Percentiles rank a stretch among this genome's conserved stretches.
Conservation (phyloP, 2,329 filamentous ascomycete species). For the Apiospora koreana region DNA sequence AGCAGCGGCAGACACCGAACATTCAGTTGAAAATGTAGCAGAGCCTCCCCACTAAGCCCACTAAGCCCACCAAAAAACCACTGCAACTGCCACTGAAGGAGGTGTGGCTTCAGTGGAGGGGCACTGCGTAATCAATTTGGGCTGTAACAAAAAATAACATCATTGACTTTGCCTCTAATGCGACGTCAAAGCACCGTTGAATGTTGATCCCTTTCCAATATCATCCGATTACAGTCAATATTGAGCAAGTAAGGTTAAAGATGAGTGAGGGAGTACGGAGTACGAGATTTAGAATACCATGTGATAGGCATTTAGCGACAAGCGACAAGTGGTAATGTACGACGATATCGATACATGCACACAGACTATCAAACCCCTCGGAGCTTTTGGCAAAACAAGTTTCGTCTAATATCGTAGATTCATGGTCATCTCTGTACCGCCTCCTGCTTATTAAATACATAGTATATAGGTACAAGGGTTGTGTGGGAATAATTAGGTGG, state of each 20-base stretch:
- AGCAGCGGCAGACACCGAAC: not conserved
- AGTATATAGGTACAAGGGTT: not conserved
- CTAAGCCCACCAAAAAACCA: not conserved
- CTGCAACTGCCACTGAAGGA: not conserved
- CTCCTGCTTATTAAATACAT: not conserved
- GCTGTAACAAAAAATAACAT: not conserved
- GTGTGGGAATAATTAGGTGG: not conserved
- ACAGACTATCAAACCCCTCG: not conserved
- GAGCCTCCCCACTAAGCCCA: not conserved
- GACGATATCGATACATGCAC: not conserved
- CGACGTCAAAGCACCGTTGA: not conserved
- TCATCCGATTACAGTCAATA: not conserved
- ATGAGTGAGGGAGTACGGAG: too few species aligned
- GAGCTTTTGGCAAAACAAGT: not conserved
- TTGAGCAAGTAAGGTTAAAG: too few species aligned
- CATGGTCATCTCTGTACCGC: not conserved
- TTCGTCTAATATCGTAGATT: not conserved
- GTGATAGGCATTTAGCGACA: too few species aligned
- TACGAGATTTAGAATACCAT: not conserved
- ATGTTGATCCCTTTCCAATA: not conserved
- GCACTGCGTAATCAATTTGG: not conserved
- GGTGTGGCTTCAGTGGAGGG: not conserved
- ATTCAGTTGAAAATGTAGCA: not conserved
- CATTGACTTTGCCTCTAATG: slow-evolving; percentile 3
- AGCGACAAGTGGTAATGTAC: not conserved